These are phyloP conservation scores for Pythium coloratum DNA, from an alignment of 352 stramenopile species.

Conservation along the genomic window DNA sequence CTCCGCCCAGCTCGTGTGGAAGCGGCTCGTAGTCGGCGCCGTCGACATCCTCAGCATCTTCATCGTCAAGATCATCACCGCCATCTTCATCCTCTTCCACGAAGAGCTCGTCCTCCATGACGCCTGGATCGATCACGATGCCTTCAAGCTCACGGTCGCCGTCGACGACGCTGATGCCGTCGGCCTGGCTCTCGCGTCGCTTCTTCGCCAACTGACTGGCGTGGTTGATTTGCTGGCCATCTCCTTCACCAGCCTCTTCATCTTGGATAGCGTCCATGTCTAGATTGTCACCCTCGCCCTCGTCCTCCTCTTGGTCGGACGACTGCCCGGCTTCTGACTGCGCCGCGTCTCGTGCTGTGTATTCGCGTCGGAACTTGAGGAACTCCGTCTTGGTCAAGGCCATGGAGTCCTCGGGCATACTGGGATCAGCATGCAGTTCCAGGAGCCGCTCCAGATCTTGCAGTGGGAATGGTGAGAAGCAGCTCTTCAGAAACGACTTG, in stretches of 20 bases:
- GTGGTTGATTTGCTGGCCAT: constrained; percentile 1
- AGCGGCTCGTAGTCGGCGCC: constrained; percentile 3
- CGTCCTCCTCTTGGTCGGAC: constrained; percentile 36
- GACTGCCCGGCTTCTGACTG: constrained; percentile 35
- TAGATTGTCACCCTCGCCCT: constrained; percentile 5
- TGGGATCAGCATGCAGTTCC: constrained; percentile 48
- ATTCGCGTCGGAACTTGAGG: constrained; percentile 54
- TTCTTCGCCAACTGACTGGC: constrained; percentile 2
- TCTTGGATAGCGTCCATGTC: background rate
- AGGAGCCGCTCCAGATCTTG: constrained; percentile 55
- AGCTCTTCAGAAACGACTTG: constrained; percentile 46
- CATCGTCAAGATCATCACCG: background rate
- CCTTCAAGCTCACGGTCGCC: constrained; percentile 13
- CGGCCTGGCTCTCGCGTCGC: background rate
- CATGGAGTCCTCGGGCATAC: constrained; percentile 30
- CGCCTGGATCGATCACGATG: constrained; percentile 26
- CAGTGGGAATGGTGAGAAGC: constrained; percentile 37
- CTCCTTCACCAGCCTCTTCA: background rate
- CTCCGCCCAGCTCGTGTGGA: constrained; percentile 1
- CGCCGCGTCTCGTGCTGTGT: constrained; percentile 34
- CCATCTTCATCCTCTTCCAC: constrained; percentile 19
- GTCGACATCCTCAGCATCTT: background rate
- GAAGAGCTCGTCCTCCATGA: constrained; percentile 26
- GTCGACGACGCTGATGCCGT: background rate
- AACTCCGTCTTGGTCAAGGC: constrained; percentile 49